Evolutionary conservation across 2,329 filamentous ascomycete genomes (phyloP).

Genomic region (Ilyonectria sp.): DNA sequence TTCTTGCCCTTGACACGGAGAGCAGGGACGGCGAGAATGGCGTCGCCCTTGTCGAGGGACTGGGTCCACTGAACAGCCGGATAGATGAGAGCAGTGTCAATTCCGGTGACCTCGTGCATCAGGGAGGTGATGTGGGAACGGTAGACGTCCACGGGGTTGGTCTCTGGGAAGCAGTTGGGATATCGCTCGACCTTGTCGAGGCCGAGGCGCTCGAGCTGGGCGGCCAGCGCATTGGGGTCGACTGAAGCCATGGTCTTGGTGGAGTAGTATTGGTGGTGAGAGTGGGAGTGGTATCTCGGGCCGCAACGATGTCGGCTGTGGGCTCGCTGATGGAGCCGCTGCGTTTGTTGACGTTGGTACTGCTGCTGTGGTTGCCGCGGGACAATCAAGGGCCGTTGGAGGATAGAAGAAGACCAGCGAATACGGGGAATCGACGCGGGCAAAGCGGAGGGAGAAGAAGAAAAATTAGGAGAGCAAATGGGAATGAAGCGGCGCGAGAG

Average conservation of each 20-base stretch:
- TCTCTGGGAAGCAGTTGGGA: conserved; percentile 74
- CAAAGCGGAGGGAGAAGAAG: conserved; percentile 28
- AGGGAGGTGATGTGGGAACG: conserved; percentile 81
- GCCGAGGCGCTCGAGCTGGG: conserved; percentile 45
- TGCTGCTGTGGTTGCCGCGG: conserved; percentile 23
- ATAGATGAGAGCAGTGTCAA: conserved; percentile 80
- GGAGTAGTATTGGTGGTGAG: conserved; percentile 26
- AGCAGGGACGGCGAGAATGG: conserved; percentile 84
- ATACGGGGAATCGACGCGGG: conserved; percentile 12
- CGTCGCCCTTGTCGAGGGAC: conserved; percentile 85
- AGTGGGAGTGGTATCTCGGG: conserved; percentile 4
- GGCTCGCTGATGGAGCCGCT: conserved; percentile 7
- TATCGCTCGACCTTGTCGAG: conserved; percentile 52
- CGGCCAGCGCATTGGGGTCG: conserved; percentile 45
- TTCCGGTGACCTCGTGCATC: conserved; percentile 78
- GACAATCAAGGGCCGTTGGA: conserved; percentile 26
- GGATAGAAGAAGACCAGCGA: conserved; percentile 25
- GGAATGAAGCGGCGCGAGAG: conserved; percentile 47
- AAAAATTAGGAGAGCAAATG: conserved; percentile 44
- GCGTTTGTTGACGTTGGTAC: neutral
- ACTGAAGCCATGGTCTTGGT: conserved; percentile 40
- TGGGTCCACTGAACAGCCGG: conserved; percentile 84
- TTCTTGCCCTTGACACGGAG: conserved; percentile 82
- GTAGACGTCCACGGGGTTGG: conserved; percentile 86
- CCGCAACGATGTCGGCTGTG: conserved; percentile 8